phyloP scores from a whole-genome alignment of 1,284 basidiomycete species.

The Moesziomyces globuligerus region DNA sequence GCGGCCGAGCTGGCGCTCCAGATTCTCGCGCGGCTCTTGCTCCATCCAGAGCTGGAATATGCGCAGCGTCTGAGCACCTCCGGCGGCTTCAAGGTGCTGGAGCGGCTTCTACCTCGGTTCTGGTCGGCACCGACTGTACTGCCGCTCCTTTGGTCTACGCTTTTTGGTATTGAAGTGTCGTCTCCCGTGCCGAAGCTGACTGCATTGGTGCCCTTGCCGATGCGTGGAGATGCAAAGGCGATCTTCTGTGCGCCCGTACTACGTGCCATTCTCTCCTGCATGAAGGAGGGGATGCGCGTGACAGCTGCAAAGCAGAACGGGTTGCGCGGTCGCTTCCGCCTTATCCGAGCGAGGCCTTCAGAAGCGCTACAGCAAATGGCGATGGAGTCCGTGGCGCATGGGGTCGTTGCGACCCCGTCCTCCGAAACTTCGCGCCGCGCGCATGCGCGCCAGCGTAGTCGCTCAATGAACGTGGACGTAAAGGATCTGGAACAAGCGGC shows the following conservation, averaged over 20 bases:
- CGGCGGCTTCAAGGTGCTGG: slow-evolving; percentile 79
- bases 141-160: slow-evolving; percentile 75
- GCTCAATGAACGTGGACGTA: slow-evolving; percentile 50
- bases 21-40: slow-evolving; percentile 45
- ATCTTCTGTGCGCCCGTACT: slow-evolving; percentile 41
- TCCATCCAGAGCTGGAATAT: slow-evolving; percentile 20
- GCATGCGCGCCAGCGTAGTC: slow-evolving; percentile 48
- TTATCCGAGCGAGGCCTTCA: slow-evolving; percentile 19
- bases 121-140: slow-evolving; percentile 74
- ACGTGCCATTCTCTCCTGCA: slow-evolving; percentile 53
- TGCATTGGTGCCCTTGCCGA: slow-evolving; percentile 71
- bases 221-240: slow-evolving; percentile 73
- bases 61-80: slow-evolving; percentile 73
- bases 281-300: slow-evolving; percentile 42
- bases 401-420: not conserved
- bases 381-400: not conserved
- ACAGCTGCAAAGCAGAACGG: slow-evolving; percentile 10
- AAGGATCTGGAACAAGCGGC: slow-evolving; percentile 38
- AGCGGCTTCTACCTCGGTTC: slow-evolving; percentile 77
- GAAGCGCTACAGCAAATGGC: slow-evolving; percentile 8
- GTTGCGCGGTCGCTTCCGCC: slow-evolving; percentile 5
- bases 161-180: slow-evolving; percentile 71
- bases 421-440: not conserved
- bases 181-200: slow-evolving; percentile 72
- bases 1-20: slow-evolving; percentile 41